A percentile compares a stretch with the other conserved stretches of the same genome.
These are phyloP conservation scores for Mercurialis annua DNA, from an alignment of 345 rosid species.

Conservation along the genomic window DNA sequence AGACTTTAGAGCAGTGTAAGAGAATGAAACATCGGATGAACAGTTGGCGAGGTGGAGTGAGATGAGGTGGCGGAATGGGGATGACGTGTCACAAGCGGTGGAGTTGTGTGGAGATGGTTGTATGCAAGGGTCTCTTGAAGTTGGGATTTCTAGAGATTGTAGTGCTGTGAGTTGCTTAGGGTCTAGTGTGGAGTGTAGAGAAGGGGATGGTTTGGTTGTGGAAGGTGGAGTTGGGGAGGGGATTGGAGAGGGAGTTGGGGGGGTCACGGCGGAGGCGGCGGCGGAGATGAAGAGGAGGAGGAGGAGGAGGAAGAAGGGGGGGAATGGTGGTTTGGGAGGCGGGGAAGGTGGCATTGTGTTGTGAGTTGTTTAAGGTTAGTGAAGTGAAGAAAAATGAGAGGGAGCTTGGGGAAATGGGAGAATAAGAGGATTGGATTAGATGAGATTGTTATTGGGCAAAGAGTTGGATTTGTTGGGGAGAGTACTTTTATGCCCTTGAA, in stretches of 20 bases:
- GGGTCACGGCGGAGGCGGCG: conserved; percentile 18
- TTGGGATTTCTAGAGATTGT: conserved; percentile 64
- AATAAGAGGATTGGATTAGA: not conserved
- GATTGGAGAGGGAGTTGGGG: conserved; percentile 28
- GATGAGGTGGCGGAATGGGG: conserved; percentile 72
- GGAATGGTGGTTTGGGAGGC: conserved; percentile 25
- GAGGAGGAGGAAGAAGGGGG: conserved; percentile 28
- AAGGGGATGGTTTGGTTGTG: conserved; percentile 21
- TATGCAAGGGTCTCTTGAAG: conserved; percentile 61
- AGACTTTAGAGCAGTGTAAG: conserved; percentile 51
- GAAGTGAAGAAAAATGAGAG: not conserved
- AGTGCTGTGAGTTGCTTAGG: conserved; percentile 78
- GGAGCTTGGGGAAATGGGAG: not conserved
- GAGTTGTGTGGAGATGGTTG: conserved; percentile 38
- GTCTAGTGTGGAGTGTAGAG: conserved; percentile 54
- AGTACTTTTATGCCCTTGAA: conserved; percentile 8
- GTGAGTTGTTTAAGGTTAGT: conserved; percentile 14
- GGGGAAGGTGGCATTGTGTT: conserved; percentile 35
- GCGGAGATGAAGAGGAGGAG: conserved; percentile 18
- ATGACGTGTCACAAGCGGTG: conserved; percentile 53
- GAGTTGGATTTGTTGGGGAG: conserved; percentile 6
- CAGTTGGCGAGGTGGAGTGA: conserved; percentile 78
- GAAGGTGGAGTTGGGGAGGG: conserved; percentile 23
- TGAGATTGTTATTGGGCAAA: not conserved
- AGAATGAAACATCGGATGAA: conserved; percentile 57